Evolutionary conservation across 2,329 filamentous ascomycete genomes (phyloP), one percentile per base, ranked within the genome.

Genomic region (Delphinella strobiligena): DNA sequence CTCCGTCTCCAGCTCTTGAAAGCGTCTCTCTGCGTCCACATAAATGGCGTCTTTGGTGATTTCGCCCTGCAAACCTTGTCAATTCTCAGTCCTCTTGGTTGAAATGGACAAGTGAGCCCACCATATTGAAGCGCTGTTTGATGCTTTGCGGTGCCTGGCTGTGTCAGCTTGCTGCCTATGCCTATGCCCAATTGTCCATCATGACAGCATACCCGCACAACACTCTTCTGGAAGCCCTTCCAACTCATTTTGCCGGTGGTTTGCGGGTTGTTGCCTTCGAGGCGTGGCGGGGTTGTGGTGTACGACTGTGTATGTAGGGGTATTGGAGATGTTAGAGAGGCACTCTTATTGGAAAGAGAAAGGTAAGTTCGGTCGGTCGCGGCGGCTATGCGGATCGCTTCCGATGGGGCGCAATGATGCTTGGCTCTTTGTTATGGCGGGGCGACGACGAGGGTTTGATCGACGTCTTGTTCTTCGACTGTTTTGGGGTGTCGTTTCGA

Each of bases 1-100:
- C 67, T 98, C 88, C 56, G 71, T 81, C 64, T 98, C 91, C 48
- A 98, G 74, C 66, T 98, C 91, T 49, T 86, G 72, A 59, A 96
- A 98, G 36, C 91, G 80, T 46, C 88, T 78, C 61, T 98, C 91
- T 47, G 91, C 85, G 62, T 98, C 91, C 47, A 84, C 79, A 62
- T 95, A 98, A 55, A 98, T 81, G 35, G 85, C 71, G 68, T 98
- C 91, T 60, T 96, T 94, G 51, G 87, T 93, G 60, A 89, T 75
- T 53, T 96, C 91, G 60, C 91, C 91, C 66, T 68, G 47, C 42
- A 32, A n/a, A n/a, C n/a, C n/a, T n/a, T n/a, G n/a, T n/a, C 29
- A 2, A 29, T 18, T 11, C n/a, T 15, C n/a, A 19, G 31, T n/a
- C 15, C 27, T 15, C 22, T 7, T 7, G 22, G 22, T 7, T 7